Base-by-base conservation (phyloP, 805 yeast species). In the Gaillardinia entomophila region DNA sequence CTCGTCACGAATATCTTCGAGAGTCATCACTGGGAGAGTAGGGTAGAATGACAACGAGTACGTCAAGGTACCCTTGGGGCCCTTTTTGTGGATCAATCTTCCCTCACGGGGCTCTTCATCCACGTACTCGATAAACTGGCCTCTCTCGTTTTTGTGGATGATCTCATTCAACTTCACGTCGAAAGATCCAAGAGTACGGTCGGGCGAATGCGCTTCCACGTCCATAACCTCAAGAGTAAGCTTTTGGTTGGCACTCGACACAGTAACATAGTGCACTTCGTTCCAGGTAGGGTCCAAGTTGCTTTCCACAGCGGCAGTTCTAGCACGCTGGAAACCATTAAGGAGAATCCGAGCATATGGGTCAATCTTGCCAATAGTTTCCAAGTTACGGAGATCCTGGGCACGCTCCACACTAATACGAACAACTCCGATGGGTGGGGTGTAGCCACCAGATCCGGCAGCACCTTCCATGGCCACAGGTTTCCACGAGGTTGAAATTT, bases 361-460 rank as follows among this genome's bases (percentile, higher is more conserved):
- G 59, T 92, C 97, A 52, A 88, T 77, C 48, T 79, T 85, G 38
- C 97, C 97, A 38, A 92, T 70, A 34, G 76, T 82, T 57, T 90
- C 97, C 59, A 89, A 70, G 58, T 92, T 90, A 38, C 82, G 74
- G 49, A 92, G 72, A 39, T 77, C 82, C 35, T 71, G 74, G 27
- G 94, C 97, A 39, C 71, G 73, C 43, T 73, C 75, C 38, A 92
- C 57, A 37, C 73, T 67, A 18, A 92, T 68, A 51, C 97, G 78
- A 4, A 89, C 71, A 22, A 83, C 90, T 53, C 99, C 98, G 53
- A 90, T 81, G 31, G 98, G 98, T 36, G 87, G 87, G n/a, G 87
- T 77, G 62, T 88, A 90, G 32, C 90, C 92, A 45, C 80, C 77
- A 15, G 84, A 61, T 39, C 87, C 85, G 25, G 77, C 59, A 12